These are phyloP conservation scores for Malus hybrid DNA, from an alignment of 331 rosid genomes.

Conservation along the genomic window DNA sequence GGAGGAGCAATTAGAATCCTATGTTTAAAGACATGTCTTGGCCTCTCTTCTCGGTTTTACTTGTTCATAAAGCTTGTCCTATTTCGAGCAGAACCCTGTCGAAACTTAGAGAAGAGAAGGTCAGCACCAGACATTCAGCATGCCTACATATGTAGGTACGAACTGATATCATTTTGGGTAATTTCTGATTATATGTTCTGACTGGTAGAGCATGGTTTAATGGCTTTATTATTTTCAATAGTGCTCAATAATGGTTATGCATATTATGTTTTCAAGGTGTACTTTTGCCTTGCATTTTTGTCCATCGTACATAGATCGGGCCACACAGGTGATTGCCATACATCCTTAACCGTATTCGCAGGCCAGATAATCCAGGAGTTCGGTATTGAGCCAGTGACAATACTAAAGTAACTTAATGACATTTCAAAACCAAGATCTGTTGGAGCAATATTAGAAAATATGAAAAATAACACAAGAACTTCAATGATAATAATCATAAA, in stretches of 20 bases:
- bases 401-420: too few relatives aligned
- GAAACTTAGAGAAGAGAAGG: background rate
- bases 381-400: too few relatives aligned
- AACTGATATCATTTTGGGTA: background rate
- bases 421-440: too few relatives aligned
- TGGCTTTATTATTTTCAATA: background rate
- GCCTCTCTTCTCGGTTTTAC: background rate
- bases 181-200: background rate
- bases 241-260: background rate
- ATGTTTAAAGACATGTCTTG: background rate
- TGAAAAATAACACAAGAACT: too few relatives aligned
- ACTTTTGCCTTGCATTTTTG: too few relatives aligned
- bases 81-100: background rate
- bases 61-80: background rate
- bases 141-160: background rate
- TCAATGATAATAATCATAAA: too few relatives aligned
- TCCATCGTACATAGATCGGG: too few relatives aligned
- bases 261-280: background rate
- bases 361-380: too few relatives aligned
- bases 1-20: background rate
- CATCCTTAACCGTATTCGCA: too few relatives aligned
- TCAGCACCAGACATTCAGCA: background rate
- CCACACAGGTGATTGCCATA: too few relatives aligned
- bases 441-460: too few relatives aligned
- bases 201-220: too few relatives aligned